Conservation (phyloP, 805 yeast genomes). For the Saccharomycopsis microspora region DNA sequence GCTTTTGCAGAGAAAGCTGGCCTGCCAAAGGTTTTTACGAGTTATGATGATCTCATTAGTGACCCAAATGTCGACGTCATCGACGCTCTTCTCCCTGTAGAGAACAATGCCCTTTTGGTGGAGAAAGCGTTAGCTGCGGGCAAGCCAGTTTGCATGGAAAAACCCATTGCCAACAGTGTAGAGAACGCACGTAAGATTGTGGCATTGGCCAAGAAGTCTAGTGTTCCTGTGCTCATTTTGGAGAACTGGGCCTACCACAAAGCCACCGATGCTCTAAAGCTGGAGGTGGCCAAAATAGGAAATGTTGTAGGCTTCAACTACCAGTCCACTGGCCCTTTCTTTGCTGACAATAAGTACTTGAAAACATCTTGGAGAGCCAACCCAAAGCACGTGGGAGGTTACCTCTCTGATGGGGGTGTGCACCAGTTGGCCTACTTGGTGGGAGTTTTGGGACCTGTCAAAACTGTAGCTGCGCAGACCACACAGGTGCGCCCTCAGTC, state of each 20-base stretch:
- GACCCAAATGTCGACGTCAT: constrained; percentile 64
- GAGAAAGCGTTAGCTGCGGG: constrained; percentile 57
- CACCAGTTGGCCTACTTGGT: constrained; percentile 87
- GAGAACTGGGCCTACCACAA: constrained; percentile 80
- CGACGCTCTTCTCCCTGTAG: constrained; percentile 87
- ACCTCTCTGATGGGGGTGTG: constrained; percentile 89
- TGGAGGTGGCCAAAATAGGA: constrained; percentile 63
- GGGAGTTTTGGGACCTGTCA: constrained; percentile 66
- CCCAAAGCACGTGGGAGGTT: constrained; percentile 92
- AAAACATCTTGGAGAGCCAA: constrained; percentile 77
- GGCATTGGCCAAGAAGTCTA: constrained; percentile 44
- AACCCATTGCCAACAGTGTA: constrained; percentile 84
- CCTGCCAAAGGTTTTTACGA: constrained; percentile 44
- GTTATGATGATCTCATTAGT: constrained; percentile 50
- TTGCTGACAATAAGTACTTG: constrained; percentile 45
- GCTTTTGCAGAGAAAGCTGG: constrained; percentile 58
- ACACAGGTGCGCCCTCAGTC: constrained; percentile 65
- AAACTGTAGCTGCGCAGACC: constrained; percentile 62
- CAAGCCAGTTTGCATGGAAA: constrained; percentile 77
- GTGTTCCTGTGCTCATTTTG: constrained; percentile 61
- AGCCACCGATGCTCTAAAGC: constrained; percentile 42
- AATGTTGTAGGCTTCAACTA: constrained; percentile 57
- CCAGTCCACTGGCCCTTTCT: constrained; percentile 65
- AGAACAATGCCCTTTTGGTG: constrained; percentile 59
- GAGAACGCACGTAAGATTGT: constrained; percentile 77